Evolutionary conservation across 768 basidiomycete genomes (phyloP).

Genomic region (Symmetrospora coprosmae): DNA sequence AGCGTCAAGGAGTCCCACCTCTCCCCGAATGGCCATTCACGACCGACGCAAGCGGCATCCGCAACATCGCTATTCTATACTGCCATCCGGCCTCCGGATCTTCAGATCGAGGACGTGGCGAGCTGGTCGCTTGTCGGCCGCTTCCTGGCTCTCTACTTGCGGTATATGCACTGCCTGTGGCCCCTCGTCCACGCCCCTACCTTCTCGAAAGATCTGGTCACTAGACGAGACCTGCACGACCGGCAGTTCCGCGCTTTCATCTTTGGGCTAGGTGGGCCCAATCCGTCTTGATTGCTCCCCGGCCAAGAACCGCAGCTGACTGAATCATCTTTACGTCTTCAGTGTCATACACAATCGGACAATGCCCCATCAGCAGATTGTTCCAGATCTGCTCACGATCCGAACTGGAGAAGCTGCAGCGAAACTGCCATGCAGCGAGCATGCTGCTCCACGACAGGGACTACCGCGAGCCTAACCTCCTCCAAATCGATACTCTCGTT

Average conservation of each 20-base stretch:
- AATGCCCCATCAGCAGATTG: constrained; percentile 1
- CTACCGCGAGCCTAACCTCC: background rate
- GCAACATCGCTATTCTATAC: too few species aligned
- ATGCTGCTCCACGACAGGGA: background rate
- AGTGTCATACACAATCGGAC: constrained; percentile 16
- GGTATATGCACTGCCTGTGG: constrained; percentile 4
- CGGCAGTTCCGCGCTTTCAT: constrained; percentile 4
- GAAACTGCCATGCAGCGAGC: constrained; percentile 9
- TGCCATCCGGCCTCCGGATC: background rate
- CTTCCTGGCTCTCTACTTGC: constrained; percentile 4
- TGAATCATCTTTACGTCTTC: background rate
- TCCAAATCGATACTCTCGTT: background rate
- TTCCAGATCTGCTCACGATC: background rate
- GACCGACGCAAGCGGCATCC: too few species aligned
- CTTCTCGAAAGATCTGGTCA: constrained; percentile 12
- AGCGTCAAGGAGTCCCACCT: too few species aligned
- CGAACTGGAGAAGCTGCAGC: constrained; percentile 5
- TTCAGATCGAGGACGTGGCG: constrained; percentile 8
- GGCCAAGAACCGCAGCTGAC: background rate
- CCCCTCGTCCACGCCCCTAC: background rate
- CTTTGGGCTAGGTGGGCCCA: constrained; percentile 1
- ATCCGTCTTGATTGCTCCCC: background rate
- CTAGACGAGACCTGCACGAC: constrained; percentile 3
- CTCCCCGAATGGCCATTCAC: too few species aligned
- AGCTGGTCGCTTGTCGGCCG: constrained; percentile 1